Percentiles rank a stretch among this genome's conserved stretches.
These are phyloP conservation scores for Cutaneotrichosporon dermatis DNA, from an alignment of 1,284 basidiomycete genomes.

Conservation along the genomic window DNA sequence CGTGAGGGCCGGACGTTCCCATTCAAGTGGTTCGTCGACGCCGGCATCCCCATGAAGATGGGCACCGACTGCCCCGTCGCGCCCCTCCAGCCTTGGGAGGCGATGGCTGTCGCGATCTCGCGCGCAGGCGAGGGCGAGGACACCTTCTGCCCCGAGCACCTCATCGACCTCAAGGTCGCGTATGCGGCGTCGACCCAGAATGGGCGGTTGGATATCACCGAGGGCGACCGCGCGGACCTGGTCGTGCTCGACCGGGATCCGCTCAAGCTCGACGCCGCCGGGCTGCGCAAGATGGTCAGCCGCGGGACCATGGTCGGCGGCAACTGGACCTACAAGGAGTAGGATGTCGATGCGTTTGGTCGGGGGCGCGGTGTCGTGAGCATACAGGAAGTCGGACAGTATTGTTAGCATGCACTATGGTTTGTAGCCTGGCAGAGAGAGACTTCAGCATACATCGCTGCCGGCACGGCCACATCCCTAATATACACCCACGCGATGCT, in stretches of 20 bases:
- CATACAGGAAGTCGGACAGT: too few species aligned
- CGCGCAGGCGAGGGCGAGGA: constrained; percentile 9
- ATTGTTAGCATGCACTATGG: too few species aligned
- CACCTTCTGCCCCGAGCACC: constrained; percentile 22
- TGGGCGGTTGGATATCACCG: neutral
- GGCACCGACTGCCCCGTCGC: constrained; percentile 42
- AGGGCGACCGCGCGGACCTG: constrained; percentile 34
- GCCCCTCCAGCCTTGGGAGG: constrained; percentile 38
- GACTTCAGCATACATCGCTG: too few species aligned
- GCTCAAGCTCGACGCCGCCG: constrained; percentile 24
- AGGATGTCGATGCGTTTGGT: too few species aligned
- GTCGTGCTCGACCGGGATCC: constrained; percentile 29
- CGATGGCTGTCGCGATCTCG: constrained; percentile 35
- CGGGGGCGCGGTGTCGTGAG: too few species aligned
- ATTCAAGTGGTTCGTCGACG: constrained; percentile 30
- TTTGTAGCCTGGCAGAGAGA: too few species aligned
- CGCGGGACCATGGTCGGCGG: constrained; percentile 40
- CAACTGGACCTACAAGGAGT: constrained; percentile 26
- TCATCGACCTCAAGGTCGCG: constrained; percentile 25
- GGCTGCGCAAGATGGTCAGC: constrained; percentile 29
- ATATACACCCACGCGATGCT: too few species aligned
- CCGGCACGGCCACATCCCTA: too few species aligned
- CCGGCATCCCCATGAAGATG: constrained; percentile 31
- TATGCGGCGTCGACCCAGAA: constrained; percentile 20
- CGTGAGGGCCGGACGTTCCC: constrained; percentile 36